phyloP scores from a whole-genome alignment of 139 green algal species.

The Trebouxia sp. region DNA sequence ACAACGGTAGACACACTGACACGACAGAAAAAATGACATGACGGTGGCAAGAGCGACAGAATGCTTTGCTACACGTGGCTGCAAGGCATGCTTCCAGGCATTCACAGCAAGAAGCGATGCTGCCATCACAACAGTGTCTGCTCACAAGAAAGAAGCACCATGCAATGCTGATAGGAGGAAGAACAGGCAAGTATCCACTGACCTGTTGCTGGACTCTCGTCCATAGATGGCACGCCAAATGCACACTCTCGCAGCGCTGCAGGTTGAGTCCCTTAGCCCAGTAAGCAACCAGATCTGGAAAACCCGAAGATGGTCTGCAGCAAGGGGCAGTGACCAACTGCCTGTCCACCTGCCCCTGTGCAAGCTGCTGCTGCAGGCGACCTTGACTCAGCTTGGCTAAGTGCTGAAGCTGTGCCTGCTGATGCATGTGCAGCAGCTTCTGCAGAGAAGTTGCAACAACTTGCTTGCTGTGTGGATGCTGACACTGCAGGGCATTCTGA shows the following conservation, averaged over 20 bases:
- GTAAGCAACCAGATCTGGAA: background rate
- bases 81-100: too few species aligned
- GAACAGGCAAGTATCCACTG: background rate
- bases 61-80: too few species aligned
- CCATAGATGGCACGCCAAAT: conserved; percentile 10
- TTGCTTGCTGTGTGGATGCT: background rate
- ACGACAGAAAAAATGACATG: too few species aligned
- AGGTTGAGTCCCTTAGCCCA: conserved; percentile 5
- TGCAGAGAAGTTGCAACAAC: too few species aligned
- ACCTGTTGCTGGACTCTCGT: conserved; percentile 23
- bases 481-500: background rate
- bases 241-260: conserved; percentile 26
- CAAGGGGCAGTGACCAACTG: background rate
- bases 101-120: too few species aligned
- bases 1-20: too few species aligned
- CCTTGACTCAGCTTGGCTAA: too few species aligned
- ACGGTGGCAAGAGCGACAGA: too few species aligned
- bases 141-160: too few species aligned
- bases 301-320: background rate
- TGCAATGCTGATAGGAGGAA: background rate
- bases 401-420: too few species aligned
- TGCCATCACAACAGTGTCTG: too few species aligned
- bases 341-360: background rate
- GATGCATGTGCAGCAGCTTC: background rate
- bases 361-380: background rate